A percentile compares a stretch with the other conserved stretches of the same genome.
Evolutionary conservation across 2,329 filamentous ascomycete species (phyloP).

Genomic region (Ampelomyces quisqualis): DNA sequence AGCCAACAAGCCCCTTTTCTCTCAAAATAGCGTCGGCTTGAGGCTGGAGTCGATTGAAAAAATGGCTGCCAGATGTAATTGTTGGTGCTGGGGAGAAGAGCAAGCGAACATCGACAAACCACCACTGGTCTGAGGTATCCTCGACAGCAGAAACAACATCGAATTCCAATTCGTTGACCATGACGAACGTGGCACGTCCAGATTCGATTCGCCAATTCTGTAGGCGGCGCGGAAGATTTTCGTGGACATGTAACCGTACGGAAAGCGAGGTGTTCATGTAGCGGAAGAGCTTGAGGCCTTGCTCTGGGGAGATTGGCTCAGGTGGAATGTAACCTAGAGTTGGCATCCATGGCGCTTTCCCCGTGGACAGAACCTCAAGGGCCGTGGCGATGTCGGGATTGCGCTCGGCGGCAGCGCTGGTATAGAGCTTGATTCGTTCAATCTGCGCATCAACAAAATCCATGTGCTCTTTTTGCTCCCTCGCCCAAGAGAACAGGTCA

Average conservation of each 20-base stretch:
- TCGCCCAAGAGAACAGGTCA: conserved; percentile 75
- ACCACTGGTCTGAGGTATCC: conserved; percentile 79
- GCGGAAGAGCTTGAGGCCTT: conserved; percentile 72
- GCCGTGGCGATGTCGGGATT: conserved; percentile 92
- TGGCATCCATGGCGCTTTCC: conserved; percentile 74
- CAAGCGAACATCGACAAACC: conserved; percentile 90
- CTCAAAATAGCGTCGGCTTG: conserved; percentile 71
- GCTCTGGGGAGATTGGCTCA: conserved; percentile 67
- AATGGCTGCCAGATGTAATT: conserved; percentile 57
- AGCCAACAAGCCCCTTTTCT: conserved; percentile 71
- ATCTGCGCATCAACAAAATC: conserved; percentile 60
- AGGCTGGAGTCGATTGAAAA: conserved; percentile 67
- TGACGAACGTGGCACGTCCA: conserved; percentile 86
- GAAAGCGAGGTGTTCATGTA: conserved; percentile 82
- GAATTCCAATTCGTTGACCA: conserved; percentile 84
- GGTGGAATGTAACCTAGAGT: conserved; percentile 79
- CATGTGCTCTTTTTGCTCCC: conserved; percentile 33
- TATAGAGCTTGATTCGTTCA: conserved; percentile 67
- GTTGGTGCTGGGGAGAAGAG: conserved; percentile 69
- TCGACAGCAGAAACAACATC: conserved; percentile 90
- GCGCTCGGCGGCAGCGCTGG: conserved; percentile 72
- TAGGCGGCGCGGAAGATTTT: conserved; percentile 78
- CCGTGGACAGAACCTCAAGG: conserved; percentile 77
- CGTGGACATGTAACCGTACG: conserved; percentile 79
- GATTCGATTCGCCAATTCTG: conserved; percentile 74